Percentiles rank a stretch among this genome's conserved stretches.
These are phyloP conservation scores for Ophiostoma sp. DNA, from an alignment of 2,329 filamentous ascomycete species.

Conservation along the genomic window DNA sequence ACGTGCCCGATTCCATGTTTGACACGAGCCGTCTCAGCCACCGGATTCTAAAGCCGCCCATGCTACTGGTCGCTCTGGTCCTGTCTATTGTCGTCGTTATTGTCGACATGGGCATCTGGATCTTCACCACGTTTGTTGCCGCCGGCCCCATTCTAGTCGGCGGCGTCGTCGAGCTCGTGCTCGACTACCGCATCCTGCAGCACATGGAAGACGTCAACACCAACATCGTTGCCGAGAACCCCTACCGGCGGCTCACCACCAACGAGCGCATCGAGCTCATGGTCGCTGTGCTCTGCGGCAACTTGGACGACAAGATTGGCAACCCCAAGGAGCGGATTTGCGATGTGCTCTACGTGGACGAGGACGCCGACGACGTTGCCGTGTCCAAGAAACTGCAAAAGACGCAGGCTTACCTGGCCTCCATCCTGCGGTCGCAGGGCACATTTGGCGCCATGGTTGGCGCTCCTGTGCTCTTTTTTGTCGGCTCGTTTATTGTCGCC, in stretches of 20 bases:
- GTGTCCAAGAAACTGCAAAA: neutral
- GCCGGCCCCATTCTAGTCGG: conserved; percentile 13
- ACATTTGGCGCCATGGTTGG: conserved; percentile 16
- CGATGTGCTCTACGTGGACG: conserved; percentile 10
- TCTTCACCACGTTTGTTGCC: conserved; percentile 12
- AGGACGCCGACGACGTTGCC: neutral
- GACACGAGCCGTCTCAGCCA: neutral
- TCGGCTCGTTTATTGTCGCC: conserved; percentile 13
- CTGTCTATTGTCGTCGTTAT: neutral
- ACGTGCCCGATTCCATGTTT: conserved; percentile 16
- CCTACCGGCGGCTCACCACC: neutral
- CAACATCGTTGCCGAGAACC: neutral
- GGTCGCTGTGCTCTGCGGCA: conserved; percentile 15
- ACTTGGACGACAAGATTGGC: conserved; percentile 13
- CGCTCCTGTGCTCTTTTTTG: conserved; percentile 14
- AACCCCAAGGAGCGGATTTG: conserved; percentile 6
- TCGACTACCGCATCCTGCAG: conserved; percentile 14
- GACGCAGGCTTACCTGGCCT: conserved; percentile 14
- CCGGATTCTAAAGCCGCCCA: neutral
- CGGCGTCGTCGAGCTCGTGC: conserved; percentile 7
- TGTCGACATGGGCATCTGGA: conserved; percentile 15
- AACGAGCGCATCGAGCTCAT: conserved; percentile 17
- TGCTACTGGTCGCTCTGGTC: conserved; percentile 6
- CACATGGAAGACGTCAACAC: conserved; percentile 10
- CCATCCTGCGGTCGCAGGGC: conserved; percentile 15